Evolutionary conservation across 768 basidiomycete species (phyloP).

Genomic region (Phanerodontia chrysosporium): DNA sequence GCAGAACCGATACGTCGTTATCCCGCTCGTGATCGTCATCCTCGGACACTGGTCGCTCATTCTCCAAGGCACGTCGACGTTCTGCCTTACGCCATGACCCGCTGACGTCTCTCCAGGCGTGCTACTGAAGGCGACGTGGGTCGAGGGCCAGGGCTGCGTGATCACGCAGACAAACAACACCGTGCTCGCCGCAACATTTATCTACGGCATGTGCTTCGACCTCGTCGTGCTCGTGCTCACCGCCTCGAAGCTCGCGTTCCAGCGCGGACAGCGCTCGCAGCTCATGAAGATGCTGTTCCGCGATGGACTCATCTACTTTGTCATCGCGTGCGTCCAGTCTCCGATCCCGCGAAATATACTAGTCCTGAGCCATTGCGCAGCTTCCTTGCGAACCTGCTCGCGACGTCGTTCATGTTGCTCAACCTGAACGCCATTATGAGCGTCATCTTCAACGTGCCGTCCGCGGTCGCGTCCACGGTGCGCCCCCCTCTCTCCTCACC

Average conservation of each 20-base stretch:
- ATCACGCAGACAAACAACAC: constrained; percentile 57
- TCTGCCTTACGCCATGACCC: neutral
- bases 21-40: constrained; percentile 51
- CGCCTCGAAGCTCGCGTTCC: constrained; percentile 55
- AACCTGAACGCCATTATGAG: constrained; percentile 71
- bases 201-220: constrained; percentile 74
- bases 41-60: constrained; percentile 71
- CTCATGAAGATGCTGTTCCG: constrained; percentile 63
- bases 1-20: constrained; percentile 48
- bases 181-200: constrained; percentile 61
- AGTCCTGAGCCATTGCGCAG: neutral
- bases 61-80: constrained; percentile 46
- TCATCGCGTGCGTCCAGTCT: constrained; percentile 52
- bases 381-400: constrained; percentile 65
- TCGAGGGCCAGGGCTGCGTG: constrained; percentile 41
- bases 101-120: constrained; percentile 35
- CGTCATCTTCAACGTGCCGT: constrained; percentile 66
- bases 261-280: constrained; percentile 42
- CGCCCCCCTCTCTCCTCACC: constrained; percentile 12
- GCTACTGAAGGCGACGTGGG: constrained; percentile 56
- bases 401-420: constrained; percentile 62
- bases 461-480: constrained; percentile 63
- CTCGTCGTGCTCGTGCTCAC: constrained; percentile 60
- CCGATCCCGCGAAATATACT: too few relatives aligned
- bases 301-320: constrained; percentile 69